Evolutionary conservation across 163 green algal genomes (phyloP).

Genomic region (Chlamydomonas reinhardtii): DNA sequence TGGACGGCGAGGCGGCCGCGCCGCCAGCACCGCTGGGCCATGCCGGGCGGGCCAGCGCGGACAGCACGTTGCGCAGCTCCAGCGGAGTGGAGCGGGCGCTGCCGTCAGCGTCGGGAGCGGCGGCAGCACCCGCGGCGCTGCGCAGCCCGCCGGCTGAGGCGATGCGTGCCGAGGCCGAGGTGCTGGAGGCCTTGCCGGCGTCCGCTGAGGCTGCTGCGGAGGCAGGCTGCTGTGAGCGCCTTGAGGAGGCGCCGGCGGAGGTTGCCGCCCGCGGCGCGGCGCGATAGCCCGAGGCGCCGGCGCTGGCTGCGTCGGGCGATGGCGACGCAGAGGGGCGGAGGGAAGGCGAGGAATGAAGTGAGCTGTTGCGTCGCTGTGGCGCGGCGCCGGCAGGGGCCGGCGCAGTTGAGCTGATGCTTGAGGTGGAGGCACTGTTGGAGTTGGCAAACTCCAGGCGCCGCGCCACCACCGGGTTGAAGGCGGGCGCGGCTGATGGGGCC

Average conservation of each 20-base stretch:
- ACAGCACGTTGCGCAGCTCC: conserved; percentile 35
- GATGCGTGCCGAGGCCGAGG: neutral
- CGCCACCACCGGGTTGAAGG: neutral
- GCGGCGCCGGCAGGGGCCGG: neutral
- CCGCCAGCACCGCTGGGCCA: neutral
- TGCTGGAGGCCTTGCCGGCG: too few relatives aligned
- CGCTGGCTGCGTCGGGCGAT: neutral
- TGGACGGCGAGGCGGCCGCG: neutral
- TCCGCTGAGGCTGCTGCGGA: too few relatives aligned
- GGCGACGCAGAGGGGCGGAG: neutral
- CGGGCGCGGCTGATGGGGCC: neutral
- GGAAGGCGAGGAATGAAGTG: conserved; percentile 5
- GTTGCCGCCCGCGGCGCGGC: neutral
- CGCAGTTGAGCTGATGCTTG: neutral
- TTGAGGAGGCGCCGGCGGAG: neutral
- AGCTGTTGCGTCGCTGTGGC: neutral
- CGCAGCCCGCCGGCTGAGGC: neutral
- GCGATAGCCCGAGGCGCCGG: too few relatives aligned
- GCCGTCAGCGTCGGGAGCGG: neutral
- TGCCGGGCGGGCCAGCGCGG: neutral
- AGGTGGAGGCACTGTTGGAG: neutral
- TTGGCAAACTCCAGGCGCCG: conserved; percentile 8
- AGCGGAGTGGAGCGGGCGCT: neutral
- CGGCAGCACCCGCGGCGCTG: neutral
- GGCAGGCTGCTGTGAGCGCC: too few relatives aligned